Evolutionary conservation across 1,284 basidiomycete species (phyloP), one percentile per base, ranked within the genome.

Genomic region (Vanrija pseudolonga): DNA sequence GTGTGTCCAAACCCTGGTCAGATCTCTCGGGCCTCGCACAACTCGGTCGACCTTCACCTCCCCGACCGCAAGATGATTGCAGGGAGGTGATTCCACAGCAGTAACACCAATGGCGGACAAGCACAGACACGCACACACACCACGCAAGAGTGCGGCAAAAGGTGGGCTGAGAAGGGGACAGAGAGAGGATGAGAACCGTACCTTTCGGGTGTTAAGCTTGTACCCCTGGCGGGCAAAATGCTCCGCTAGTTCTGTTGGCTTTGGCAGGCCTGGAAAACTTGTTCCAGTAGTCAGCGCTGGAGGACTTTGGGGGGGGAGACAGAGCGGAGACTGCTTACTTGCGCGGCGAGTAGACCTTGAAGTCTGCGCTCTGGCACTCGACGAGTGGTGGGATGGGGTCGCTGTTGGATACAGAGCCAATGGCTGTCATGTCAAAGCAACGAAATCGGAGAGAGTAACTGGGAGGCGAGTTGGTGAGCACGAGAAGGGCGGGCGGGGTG

Each of bases 201-300:
- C 72, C 56, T 73, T 75, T 14, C 73, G 65, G 12, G 69, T 69
- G 50, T 72, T 75, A 37, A 75, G 63, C 55, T 73, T 73, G 65
- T 69, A 75, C 4, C 73, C 73, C 43, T 68, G 67, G n/a, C 60
- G 56, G 15, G 63, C 65, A 50, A 75, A 75, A 50, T 73, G 71
- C 36, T 72, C 73, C 1, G 71, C 65, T 14, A 75, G 49, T 38
- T 60, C 62, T 4, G 71, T 73, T 3, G 65, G 63, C 53, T 67
- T 68, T 0, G 73, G 73, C 7, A 71, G 51, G 1, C 68, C 68
- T 1, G 71, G 73, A 23, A 71, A 71, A 28, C 72, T 74, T 41
- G n/a, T n/a, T 28, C 32, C 32, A 12, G 32, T 4, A n/a, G 47
- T 44, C 9, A 39, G 44, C 26, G 45, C 28, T 19, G 17, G 15